A percentile compares a stretch with the other conserved stretches of the same genome.
phyloP scores from a whole-genome alignment of 208 protist genomes.

The Trypanosoma caninum region DNA sequence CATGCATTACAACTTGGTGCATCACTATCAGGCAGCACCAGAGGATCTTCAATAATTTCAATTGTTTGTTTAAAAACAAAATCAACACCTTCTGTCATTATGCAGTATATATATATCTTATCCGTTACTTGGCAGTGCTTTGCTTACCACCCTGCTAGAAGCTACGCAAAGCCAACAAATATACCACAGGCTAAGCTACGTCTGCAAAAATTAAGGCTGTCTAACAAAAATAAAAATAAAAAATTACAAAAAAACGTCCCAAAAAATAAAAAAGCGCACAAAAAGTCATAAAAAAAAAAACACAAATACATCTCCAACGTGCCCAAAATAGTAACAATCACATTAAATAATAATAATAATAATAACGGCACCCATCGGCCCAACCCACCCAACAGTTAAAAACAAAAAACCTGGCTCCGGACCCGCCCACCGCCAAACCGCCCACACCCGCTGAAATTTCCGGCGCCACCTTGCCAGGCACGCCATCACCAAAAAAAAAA shows the following conservation, averaged over 20 bases:
- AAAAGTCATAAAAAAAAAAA: background rate
- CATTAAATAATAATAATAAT: too few species aligned
- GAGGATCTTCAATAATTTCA: conserved; percentile 22
- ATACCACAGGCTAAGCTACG: too few species aligned
- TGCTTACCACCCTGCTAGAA: background rate
- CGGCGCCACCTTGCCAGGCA: too few species aligned
- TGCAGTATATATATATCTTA: background rate
- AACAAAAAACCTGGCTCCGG: too few species aligned
- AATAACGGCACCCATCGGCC: too few species aligned
- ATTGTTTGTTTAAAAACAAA: conserved; percentile 32
- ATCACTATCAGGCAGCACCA: conserved; percentile 28
- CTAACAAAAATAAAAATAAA: background rate
- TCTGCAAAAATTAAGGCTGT: too few species aligned
- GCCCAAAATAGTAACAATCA: background rate
- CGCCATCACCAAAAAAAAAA: too few species aligned
- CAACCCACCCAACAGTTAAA: too few species aligned
- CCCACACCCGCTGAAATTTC: too few species aligned
- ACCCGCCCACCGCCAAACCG: too few species aligned
- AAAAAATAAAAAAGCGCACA: background rate
- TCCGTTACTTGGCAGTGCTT: background rate
- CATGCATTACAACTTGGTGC: conserved; percentile 32
- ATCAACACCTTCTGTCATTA: conserved; percentile 15
- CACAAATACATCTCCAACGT: background rate
- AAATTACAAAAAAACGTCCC: background rate
- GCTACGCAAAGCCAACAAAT: background rate